phyloP scores from a whole-genome alignment of 2,329 filamentous ascomycete species.

The Plenodomus lindquistii region DNA sequence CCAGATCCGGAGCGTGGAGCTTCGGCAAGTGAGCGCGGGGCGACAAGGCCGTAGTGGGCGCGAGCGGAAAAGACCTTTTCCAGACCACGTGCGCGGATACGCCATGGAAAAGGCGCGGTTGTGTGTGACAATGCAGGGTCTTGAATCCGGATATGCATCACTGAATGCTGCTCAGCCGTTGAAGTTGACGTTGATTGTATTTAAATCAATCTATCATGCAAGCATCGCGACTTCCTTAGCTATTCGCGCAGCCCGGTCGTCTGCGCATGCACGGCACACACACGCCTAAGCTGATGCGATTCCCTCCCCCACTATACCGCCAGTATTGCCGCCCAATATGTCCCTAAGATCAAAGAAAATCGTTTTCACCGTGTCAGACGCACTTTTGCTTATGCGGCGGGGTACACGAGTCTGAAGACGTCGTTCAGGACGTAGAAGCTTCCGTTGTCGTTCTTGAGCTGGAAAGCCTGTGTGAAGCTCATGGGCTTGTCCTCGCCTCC shows the following conservation, averaged over 20 bases:
- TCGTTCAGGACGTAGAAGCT: conserved; percentile 89
- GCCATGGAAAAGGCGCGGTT: conserved; percentile 12
- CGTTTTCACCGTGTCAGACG: conserved; percentile 7
- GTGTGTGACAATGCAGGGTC: conserved; percentile 1
- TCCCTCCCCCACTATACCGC: conserved; percentile 3
- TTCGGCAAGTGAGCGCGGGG: conserved; percentile 43
- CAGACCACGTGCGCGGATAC: conserved; percentile 21
- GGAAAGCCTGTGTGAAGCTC: conserved; percentile 90
- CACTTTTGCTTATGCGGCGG: conserved; percentile 39
- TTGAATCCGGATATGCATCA: not conserved
- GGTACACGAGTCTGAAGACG: conserved; percentile 87
- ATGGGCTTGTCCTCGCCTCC: conserved; percentile 85
- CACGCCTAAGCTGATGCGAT: not conserved
- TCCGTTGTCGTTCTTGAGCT: conserved; percentile 73
- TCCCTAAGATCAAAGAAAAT: conserved; percentile 16
- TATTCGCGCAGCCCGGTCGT: not conserved
- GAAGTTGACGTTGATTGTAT: not conserved
- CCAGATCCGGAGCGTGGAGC: conserved; percentile 31
- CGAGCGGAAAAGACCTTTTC: conserved; percentile 31
- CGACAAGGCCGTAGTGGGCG: conserved; percentile 18
- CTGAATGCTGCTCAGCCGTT: not conserved
- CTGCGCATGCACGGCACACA: not conserved
- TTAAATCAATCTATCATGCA: not conserved
- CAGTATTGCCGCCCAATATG: conserved; percentile 13
- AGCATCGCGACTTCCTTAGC: not conserved